Evolutionary conservation across 371 early-diverging fungal species (phyloP).

Genomic region (Syncephalastrum racemosum): DNA sequence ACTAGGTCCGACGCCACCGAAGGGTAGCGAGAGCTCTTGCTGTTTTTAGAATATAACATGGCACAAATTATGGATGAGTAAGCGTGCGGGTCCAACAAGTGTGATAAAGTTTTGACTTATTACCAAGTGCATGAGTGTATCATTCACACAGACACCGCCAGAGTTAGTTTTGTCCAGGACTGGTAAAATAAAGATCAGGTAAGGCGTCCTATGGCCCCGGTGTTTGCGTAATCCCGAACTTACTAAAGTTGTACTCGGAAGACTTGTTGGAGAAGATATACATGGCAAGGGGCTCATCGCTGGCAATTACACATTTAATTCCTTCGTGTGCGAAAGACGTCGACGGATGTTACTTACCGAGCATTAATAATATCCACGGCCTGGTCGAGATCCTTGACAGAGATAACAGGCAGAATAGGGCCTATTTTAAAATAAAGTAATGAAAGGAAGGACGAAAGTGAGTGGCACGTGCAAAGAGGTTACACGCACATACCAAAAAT

Average conservation of each 20-base stretch:
- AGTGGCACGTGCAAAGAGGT: background rate
- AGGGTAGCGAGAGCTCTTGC: constrained; percentile 64
- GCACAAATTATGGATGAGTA: no score
- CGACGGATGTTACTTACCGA: constrained; percentile 15
- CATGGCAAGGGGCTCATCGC: constrained; percentile 70
- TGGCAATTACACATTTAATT: constrained; percentile 1
- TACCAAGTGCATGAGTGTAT: constrained; percentile 59
- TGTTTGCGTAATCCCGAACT: constrained; percentile 5
- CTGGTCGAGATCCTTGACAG: constrained; percentile 70
- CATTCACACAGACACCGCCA: constrained; percentile 73
- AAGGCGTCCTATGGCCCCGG: background rate
- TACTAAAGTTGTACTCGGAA: constrained; percentile 34
- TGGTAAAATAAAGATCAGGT: constrained; percentile 17
- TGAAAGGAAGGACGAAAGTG: background rate
- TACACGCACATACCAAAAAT: constrained; percentile 52
- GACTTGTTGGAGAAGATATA: constrained; percentile 58
- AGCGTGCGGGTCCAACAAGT: no score
- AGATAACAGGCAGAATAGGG: constrained; percentile 76
- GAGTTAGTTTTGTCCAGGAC: constrained; percentile 57
- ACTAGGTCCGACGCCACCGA: constrained; percentile 85
- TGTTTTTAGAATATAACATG: background rate
- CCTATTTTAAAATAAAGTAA: constrained; percentile 21
- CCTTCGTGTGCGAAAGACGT: background rate
- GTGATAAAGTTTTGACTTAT: no score
- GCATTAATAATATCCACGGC: constrained; percentile 57